A percentile compares a stretch with the other conserved stretches of the same genome.
These are phyloP conservation scores for Colletotrichum acutatum DNA, from an alignment of 2,329 filamentous ascomycete genomes.

Conservation along the genomic window DNA sequence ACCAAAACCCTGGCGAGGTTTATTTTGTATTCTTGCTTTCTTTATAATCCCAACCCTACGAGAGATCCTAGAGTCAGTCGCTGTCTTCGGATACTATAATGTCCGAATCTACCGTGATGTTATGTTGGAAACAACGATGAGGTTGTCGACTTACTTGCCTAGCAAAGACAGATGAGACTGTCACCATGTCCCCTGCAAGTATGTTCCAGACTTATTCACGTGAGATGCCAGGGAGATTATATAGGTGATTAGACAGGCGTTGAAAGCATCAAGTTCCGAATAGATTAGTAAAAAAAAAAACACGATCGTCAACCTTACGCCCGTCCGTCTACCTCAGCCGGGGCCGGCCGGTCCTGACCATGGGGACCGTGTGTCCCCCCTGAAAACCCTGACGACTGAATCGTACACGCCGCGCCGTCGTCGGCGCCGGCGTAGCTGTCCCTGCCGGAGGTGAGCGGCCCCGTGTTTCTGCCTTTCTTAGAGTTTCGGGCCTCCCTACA, in stretches of 20 bases:
- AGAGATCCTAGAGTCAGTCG: not conserved
- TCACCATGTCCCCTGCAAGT: not conserved
- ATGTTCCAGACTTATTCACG: not conserved
- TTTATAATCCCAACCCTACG: not conserved
- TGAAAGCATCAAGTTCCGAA: not conserved
- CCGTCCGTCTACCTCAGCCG: not conserved
- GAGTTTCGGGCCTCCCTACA: not conserved
- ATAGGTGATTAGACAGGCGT: not conserved
- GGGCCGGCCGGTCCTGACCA: not conserved
- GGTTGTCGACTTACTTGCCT: not conserved
- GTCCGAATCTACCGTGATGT: not conserved
- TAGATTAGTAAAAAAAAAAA: not conserved
- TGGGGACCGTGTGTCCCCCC: not conserved
- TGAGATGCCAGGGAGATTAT: not conserved
- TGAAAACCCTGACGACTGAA: not conserved
- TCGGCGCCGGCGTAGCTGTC: not conserved
- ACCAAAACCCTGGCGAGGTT: conserved; percentile 9
- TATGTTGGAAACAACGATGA: not conserved
- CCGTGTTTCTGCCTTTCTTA: not conserved
- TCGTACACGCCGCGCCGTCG: not conserved
- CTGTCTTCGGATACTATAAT: not conserved
- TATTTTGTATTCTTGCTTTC: not conserved
- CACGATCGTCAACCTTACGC: not conserved
- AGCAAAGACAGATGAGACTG: not conserved
- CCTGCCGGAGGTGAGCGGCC: not conserved